Base-by-base conservation (phyloP, 352 stramenopile genomes). In the Globisporangium emineosum region DNA sequence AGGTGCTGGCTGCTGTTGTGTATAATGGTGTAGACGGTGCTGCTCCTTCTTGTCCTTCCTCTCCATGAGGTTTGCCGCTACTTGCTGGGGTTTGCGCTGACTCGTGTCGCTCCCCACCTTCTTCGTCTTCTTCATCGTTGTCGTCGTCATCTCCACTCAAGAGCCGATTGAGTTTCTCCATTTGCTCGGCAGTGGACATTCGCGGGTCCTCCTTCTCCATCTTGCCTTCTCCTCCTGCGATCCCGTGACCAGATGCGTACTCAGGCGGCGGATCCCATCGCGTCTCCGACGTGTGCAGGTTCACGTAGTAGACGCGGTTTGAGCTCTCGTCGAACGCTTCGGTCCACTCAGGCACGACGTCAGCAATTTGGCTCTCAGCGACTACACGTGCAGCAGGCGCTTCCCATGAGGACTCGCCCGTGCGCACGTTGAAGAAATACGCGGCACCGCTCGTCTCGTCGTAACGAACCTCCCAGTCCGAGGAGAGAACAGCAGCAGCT, bases 111-210 rank as follows among this genome's bases (percentile, higher is more conserved):
- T 57, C 52, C 54, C 21, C 6, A 27, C 7, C 12, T 15, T 27
- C 15, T 29, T 17, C 10, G 13, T 29, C 13, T 2, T n/a, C 33
- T 7, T 45, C 10, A 0, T 57, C 64, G 25, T 63, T 66, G 4
- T 80, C 72, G 5, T 74, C 66, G 3, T 68, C 70, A 32, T 76
- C 74, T 1, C 81, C 80, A 54, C 74, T 89, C 1, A 88, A 68
- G 35, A 88, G 42, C 17, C 66, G 74, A 62, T 88, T 88, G 2
- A 90, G 64, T 25, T 82, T 66, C 12, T 74, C 65, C 76, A 90
- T 88, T 71, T 89, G 72, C 55, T 90, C 81, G 0, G 81, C 77
- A 45, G 81, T 90, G 2, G 76, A 85, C 8, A 77, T 70, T 25
- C 77, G 76, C 40, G 40, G 12, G 8, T 10, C 37, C 1, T 43